Evolutionary conservation across 345 rosid species (phyloP).

Genomic region (Aethionema arabicum): DNA sequence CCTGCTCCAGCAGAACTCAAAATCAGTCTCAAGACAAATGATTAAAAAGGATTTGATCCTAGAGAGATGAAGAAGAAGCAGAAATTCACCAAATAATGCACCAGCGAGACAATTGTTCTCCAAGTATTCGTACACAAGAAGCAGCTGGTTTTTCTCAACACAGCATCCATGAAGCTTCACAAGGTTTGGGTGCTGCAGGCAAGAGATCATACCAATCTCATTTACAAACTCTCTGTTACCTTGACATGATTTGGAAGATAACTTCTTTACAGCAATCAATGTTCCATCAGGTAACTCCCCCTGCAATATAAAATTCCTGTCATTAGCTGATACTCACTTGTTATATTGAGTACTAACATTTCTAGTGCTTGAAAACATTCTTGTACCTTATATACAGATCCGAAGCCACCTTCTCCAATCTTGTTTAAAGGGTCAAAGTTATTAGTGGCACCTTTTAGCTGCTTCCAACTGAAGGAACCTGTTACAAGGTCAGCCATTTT

Average conservation of each 20-base stretch:
- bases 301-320: constrained; percentile 22
- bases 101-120: constrained; percentile 48
- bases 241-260: constrained; percentile 47
- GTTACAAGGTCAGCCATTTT: constrained; percentile 1
- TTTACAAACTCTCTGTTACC: constrained; percentile 49
- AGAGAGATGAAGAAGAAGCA: background rate
- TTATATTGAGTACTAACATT: background rate
- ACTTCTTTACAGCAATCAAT: constrained; percentile 40
- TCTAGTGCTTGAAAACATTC: background rate
- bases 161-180: constrained; percentile 52
- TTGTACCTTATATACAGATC: constrained; percentile 44
- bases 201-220: constrained; percentile 46
- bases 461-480: constrained; percentile 39
- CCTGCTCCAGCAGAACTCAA: constrained; percentile 18
- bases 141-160: constrained; percentile 39
- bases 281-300: constrained; percentile 36
- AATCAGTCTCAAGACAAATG: background rate
- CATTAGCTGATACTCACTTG: background rate
- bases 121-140: constrained; percentile 48
- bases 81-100: constrained; percentile 39
- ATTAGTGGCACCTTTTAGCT: constrained; percentile 39
- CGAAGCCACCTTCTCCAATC: constrained; percentile 49
- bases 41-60: background rate
- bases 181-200: constrained; percentile 45
- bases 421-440: constrained; percentile 38